phyloP scores from a whole-genome alignment of 1,284 basidiomycete genomes.

The Earliella scabrosa region DNA sequence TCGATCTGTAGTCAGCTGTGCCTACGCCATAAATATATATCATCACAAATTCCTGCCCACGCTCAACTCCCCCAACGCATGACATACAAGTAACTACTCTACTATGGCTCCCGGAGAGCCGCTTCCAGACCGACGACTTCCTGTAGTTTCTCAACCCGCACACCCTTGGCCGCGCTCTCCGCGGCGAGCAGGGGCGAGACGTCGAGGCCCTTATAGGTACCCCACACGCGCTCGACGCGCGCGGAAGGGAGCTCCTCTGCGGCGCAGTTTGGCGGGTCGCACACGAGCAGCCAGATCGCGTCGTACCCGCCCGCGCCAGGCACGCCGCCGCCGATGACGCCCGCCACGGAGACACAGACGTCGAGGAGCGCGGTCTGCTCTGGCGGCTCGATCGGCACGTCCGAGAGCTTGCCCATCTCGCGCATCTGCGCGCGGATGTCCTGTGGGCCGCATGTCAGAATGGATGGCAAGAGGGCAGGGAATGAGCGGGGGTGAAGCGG shows the following conservation, averaged over 20 bases:
- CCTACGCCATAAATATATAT: too few relatives aligned
- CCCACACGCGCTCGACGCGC: conserved; percentile 77
- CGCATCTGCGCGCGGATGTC: conserved; percentile 85
- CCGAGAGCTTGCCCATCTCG: conserved; percentile 80
- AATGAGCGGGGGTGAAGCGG: not conserved
- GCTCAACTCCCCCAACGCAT: too few relatives aligned
- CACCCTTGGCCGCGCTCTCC: conserved; percentile 78
- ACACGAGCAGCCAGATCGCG: conserved; percentile 91
- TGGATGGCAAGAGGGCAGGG: not conserved
- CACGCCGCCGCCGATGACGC: conserved; percentile 93
- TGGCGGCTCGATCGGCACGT: conserved; percentile 90
- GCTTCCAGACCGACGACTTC: conserved; percentile 65
- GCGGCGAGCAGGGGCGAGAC: conserved; percentile 82
- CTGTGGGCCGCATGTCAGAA: conserved; percentile 40
- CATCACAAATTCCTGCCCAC: too few relatives aligned
- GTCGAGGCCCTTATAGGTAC: conserved; percentile 67
- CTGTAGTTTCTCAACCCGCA: conserved; percentile 64
- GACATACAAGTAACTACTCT: too few relatives aligned
- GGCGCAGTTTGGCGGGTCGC: conserved; percentile 60
- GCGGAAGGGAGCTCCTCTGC: conserved; percentile 39
- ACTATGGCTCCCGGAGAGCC: conserved; percentile 38
- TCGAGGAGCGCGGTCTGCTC: conserved; percentile 92
- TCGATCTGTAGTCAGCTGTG: too few relatives aligned
- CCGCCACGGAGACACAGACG: conserved; percentile 74
- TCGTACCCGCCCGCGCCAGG: conserved; percentile 98